Conservation (phyloP, 75 land plant species). For the Pinus tabuliformis region DNA sequence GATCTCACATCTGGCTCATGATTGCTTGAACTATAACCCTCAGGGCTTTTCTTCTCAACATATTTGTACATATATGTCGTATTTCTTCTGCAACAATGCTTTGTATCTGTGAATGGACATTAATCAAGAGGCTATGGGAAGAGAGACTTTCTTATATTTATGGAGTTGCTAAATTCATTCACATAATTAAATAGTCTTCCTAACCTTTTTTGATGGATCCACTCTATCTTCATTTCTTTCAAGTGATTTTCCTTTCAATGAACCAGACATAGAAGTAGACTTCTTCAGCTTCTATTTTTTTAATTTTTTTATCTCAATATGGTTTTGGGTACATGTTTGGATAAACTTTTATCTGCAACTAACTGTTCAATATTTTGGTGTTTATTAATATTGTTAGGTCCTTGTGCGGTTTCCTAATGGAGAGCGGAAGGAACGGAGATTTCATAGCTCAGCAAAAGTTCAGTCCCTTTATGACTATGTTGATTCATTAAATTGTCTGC, state of each 20-base stretch:
- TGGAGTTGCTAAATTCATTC: too few relatives aligned
- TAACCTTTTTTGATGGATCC: too few relatives aligned
- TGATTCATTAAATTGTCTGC: constrained; percentile 75
- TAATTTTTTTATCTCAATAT: not conserved
- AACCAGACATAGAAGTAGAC: not conserved
- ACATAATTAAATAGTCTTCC: too few relatives aligned
- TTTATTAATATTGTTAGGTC: constrained; percentile 43
- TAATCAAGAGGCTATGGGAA: too few relatives aligned
- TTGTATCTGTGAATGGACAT: too few relatives aligned
- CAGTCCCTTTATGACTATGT: constrained; percentile 85
- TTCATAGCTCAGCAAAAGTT: constrained; percentile 53
- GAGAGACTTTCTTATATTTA: too few relatives aligned
- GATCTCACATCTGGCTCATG: too few relatives aligned
- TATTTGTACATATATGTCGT: too few relatives aligned
- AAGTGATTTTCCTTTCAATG: not conserved
- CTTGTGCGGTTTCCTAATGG: constrained; percentile 91
- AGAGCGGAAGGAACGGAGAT: constrained; percentile 90
- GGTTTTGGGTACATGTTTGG: not conserved
- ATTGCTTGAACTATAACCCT: too few relatives aligned
- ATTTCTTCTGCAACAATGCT: too few relatives aligned
- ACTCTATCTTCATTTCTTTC: too few relatives aligned
- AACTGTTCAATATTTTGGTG: not conserved
- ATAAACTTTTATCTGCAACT: not conserved
- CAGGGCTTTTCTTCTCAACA: too few relatives aligned
- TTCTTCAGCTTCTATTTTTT: not conserved